phyloP scores from a whole-genome alignment of 2,329 filamentous ascomycete species.

The Stagonosporopsis chrysanthemi region DNA sequence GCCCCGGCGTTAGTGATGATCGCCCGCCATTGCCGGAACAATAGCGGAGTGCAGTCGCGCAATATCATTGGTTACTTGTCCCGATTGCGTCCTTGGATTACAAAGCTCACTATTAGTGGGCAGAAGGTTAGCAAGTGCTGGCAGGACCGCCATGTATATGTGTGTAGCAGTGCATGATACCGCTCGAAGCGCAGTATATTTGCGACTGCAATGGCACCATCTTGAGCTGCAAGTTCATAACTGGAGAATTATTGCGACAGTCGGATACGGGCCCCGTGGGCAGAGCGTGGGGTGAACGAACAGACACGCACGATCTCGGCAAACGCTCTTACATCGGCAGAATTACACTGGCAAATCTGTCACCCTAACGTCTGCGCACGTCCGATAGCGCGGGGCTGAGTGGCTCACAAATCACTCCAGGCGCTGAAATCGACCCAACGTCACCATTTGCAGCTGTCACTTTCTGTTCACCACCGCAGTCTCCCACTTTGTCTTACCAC shows the following conservation, averaged over 20 bases:
- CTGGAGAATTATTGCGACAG: slow-evolving; percentile 5
- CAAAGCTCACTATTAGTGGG: slow-evolving; percentile 14
- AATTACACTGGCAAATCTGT: slow-evolving; percentile 15
- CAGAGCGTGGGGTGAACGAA: slow-evolving; percentile 17
- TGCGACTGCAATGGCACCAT: background rate
- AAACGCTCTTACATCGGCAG: slow-evolving; percentile 5
- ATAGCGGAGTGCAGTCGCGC: slow-evolving; percentile 2
- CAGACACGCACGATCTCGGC: slow-evolving; percentile 15
- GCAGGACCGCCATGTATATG: background rate
- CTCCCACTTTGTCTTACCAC: background rate
- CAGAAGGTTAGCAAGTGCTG: slow-evolving; percentile 3
- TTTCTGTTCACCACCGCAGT: slow-evolving; percentile 4
- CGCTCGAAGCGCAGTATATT: slow-evolving; percentile 5
- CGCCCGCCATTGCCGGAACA: slow-evolving; percentile 9
- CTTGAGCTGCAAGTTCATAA: slow-evolving; percentile 1
- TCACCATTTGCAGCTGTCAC: slow-evolving; percentile 11
- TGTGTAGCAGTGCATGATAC: background rate
- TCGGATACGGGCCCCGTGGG: slow-evolving; percentile 5
- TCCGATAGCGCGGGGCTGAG: slow-evolving; percentile 21
- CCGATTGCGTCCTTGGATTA: slow-evolving; percentile 14
- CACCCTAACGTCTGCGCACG: slow-evolving; percentile 5
- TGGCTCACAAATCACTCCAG: slow-evolving; percentile 20
- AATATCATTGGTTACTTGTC: slow-evolving; percentile 12
- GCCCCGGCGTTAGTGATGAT: slow-evolving; percentile 8
- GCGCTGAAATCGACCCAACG: slow-evolving; percentile 19